Evolutionary conservation across 768 basidiomycete genomes (phyloP).

Genomic region (Agrocybe chaxingu): DNA sequence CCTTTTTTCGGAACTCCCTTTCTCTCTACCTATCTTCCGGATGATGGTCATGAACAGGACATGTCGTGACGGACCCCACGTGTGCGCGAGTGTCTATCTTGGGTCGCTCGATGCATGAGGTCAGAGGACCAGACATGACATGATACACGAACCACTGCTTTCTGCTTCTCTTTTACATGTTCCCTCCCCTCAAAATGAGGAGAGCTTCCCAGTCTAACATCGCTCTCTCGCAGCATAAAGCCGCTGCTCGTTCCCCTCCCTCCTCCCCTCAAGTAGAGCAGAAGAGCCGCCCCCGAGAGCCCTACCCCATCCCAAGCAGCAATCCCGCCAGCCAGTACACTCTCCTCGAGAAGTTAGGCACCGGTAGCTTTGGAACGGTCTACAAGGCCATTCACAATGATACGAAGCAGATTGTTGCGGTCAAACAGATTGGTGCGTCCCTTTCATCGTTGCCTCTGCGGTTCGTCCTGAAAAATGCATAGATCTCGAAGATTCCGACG

Average conservation of each 20-base stretch:
- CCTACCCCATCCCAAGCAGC: constrained; percentile 66
- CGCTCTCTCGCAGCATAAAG: constrained; percentile 33
- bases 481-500: constrained; percentile 98
- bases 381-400: constrained; percentile 97
- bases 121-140: constrained; percentile 16
- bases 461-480: constrained; percentile 8
- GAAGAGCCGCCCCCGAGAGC: constrained; percentile 44
- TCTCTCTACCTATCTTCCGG: neutral
- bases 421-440: constrained; percentile 91
- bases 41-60: neutral
- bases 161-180: constrained; percentile 15
- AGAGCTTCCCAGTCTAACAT: constrained; percentile 20
- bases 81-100: constrained; percentile 13
- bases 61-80: constrained; percentile 4
- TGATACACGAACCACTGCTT: constrained; percentile 12
- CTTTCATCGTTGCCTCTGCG: constrained; percentile 6
- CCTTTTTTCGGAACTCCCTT: neutral
- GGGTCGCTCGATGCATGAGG: constrained; percentile 20
- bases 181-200: constrained; percentile 17
- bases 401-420: constrained; percentile 91
- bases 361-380: constrained; percentile 94
- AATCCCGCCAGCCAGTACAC: constrained; percentile 92
- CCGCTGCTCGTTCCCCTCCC: constrained; percentile 44
- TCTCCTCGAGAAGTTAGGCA: constrained; percentile 93
- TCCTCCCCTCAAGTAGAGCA: constrained; percentile 45